Evolutionary conservation across 257 asterid genomes (phyloP).

Genomic region (Cruciata laevipes): DNA sequence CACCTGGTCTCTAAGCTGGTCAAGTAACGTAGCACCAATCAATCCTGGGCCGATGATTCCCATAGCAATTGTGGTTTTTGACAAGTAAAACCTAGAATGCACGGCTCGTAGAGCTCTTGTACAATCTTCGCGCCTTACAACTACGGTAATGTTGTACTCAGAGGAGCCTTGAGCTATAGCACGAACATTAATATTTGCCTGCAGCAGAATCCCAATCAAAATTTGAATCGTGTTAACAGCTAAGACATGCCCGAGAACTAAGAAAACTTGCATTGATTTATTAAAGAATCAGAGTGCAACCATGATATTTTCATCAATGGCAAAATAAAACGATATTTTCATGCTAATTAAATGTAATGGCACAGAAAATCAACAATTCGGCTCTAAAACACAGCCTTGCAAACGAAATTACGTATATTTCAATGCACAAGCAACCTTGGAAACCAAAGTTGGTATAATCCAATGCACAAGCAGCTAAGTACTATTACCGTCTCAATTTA

Average conservation of each 20-base stretch:
- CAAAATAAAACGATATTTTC: not conserved
- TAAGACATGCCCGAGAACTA: not conserved
- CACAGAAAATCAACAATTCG: not conserved
- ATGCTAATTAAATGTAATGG: not conserved
- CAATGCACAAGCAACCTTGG: not conserved
- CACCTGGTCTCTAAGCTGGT: conserved; percentile 97
- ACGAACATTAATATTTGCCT: conserved; percentile 95
- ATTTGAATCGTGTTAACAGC: not conserved
- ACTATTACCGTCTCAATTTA: no score
- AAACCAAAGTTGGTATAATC: not conserved
- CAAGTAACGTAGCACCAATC: conserved; percentile 90
- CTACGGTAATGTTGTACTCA: conserved; percentile 89
- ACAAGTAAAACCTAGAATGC: conserved; percentile 91
- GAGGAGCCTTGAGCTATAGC: conserved; percentile 99
- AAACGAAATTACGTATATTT: no score
- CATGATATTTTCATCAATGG: not conserved
- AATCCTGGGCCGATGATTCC: conserved; percentile 97
- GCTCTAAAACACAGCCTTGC: not conserved
- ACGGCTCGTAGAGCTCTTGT: conserved; percentile 92
- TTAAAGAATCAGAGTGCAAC: not conserved
- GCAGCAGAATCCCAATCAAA: conserved; percentile 30
- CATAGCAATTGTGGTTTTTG: conserved; percentile 89
- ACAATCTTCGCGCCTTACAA: conserved; percentile 87
- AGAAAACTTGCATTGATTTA: not conserved
- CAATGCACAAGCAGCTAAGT: not conserved